Base-by-base conservation (phyloP, 202 grass and related monocot species). In the Zoysia matrella region DNA sequence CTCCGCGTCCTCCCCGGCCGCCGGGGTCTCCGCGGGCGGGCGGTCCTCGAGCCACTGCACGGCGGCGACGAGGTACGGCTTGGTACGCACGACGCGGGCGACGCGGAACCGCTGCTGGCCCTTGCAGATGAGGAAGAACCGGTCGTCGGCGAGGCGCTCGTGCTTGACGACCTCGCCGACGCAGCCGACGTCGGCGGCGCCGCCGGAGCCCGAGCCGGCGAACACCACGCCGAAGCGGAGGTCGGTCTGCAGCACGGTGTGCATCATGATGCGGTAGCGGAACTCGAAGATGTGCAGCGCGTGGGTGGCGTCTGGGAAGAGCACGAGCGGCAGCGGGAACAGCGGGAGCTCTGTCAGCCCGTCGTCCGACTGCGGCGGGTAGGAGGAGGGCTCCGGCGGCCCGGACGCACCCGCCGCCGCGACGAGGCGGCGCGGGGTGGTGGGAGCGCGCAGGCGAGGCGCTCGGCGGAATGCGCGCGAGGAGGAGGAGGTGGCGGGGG, bases 41-140 rank as follows among this genome's bases (percentile, higher is more conserved):
- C 81, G 83, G 80, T 97, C 94, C 89, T 97, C 87, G 60, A 97
- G 83, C 91, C 91, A 97, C 67, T 79, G 84, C 55, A 97, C 91
- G 76, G 90, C 88, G 44, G 91, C 94, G 67, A 97, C 89, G 80
- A 91, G 82, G 81, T 93, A 97, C 13, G 94, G 89, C 72, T 91
- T 82, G 74, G 67, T 97, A 68, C 89, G 85, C 11, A 97, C 54
- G 71, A 91, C 65, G 74, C 87, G 76, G 4, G 66, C 51, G 16
- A 93, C 87, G 67, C 89, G 86, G 80, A 97, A 97, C 8, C 94
- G 84, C 84, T 93, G 86, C 93, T 97, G 86, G 62, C 91, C 94
- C 78, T 97, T 97, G 89, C 94, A 97, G 71, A 97, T 93, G 84
- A 97, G 86, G 84, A 93, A 97, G 82, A 93, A 97, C 1, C 91